Evolutionary conservation across 202 grass and related monocot species (phyloP).

Genomic region (Digitaria exilis): DNA sequence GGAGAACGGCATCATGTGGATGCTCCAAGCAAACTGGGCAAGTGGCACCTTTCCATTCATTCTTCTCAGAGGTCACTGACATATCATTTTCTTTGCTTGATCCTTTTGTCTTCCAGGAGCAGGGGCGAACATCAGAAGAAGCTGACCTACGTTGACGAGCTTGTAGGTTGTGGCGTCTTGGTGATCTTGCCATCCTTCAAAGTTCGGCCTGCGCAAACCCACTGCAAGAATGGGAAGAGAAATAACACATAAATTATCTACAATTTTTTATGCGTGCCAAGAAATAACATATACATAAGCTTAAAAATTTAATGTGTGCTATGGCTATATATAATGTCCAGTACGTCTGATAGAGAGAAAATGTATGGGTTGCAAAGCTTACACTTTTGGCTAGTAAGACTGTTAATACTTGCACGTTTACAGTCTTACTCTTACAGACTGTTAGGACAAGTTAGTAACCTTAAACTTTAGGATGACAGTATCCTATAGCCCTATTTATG

Average conservation of each 20-base stretch:
- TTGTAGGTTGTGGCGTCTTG: slow-evolving; percentile 39
- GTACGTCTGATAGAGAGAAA: background rate
- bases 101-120: slow-evolving; percentile 40
- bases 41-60: slow-evolving; percentile 59
- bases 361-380: background rate
- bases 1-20: slow-evolving; percentile 69
- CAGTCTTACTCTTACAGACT: background rate
- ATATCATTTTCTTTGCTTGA: slow-evolving; percentile 39
- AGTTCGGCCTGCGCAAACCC: background rate
- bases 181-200: slow-evolving; percentile 50
- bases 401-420: background rate
- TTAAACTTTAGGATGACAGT: background rate
- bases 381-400: background rate
- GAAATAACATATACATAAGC: slow-evolving; percentile 7
- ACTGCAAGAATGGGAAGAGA: slow-evolving; percentile 29
- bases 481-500: slow-evolving; percentile 23
- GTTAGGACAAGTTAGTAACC: background rate
- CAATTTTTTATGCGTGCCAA: slow-evolving; percentile 3
- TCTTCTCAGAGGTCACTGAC: slow-evolving; percentile 41
- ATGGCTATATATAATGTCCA: slow-evolving; percentile 1
- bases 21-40: slow-evolving; percentile 72
- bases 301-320: slow-evolving; percentile 3
- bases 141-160: slow-evolving; percentile 39
- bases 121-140: slow-evolving; percentile 35
- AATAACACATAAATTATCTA: slow-evolving; percentile 8